These are phyloP conservation scores for Protomyces inouyei DNA, from an alignment of 1,139 yeast species.

Conservation along the genomic window DNA sequence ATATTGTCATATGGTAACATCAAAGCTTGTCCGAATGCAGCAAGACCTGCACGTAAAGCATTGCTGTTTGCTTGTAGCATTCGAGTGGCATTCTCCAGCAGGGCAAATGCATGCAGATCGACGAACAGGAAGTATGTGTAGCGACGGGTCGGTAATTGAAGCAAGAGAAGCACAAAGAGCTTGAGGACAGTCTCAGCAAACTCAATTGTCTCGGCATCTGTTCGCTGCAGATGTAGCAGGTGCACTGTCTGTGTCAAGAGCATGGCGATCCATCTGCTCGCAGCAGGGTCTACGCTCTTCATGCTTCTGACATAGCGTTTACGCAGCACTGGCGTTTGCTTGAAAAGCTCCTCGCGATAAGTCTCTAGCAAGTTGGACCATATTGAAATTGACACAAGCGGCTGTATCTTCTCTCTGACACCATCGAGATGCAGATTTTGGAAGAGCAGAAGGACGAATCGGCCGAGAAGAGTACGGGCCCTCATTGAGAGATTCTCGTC, in stretches of 20 bases:
- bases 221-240: background rate
- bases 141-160: constrained; percentile 20
- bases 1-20: constrained; percentile 42
- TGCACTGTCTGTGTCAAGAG: background rate
- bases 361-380: constrained; percentile 2
- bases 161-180: background rate
- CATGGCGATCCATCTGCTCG: background rate
- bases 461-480: background rate
- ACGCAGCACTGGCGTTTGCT: constrained; percentile 4
- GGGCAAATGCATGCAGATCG: constrained; percentile 1
- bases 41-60: background rate
- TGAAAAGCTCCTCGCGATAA: constrained; percentile 6
- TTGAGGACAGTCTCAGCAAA: background rate
- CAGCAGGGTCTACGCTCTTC: background rate
- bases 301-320: constrained; percentile 1
- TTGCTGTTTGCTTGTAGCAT: background rate
- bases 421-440: background rate
- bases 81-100: background rate
- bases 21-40: background rate
- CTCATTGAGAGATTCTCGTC: background rate
- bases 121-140: constrained; percentile 1
- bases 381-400: constrained; percentile 12
- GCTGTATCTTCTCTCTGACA: constrained; percentile 2
- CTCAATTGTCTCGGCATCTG: constrained; percentile 10
- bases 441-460: background rate